phyloP scores from a whole-genome alignment of 148 eudicot genomes.

The Chenopodium quinoa region DNA sequence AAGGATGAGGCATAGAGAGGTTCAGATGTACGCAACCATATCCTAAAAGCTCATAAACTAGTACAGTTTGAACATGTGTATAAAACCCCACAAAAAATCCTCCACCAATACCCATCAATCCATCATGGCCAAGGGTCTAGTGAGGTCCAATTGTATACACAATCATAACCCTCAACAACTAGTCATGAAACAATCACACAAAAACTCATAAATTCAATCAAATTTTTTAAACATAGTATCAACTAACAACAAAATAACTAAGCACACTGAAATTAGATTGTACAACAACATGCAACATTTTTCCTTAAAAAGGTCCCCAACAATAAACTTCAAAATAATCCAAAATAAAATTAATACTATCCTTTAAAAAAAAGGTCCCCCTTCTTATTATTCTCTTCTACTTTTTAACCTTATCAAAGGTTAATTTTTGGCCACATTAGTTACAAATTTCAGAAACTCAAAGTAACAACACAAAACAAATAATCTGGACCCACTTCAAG shows the following conservation, averaged over 20 bases:
- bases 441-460: constrained; percentile 20
- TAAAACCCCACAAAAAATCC: not conserved
- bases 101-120: not conserved
- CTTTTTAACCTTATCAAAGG: constrained; percentile 20
- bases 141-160: not conserved
- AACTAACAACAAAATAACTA: not conserved
- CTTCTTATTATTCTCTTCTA: not conserved
- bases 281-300: constrained; percentile 24
- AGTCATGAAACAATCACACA: not conserved
- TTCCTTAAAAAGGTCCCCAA: constrained; percentile 19
- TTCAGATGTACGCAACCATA: not conserved
- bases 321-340: constrained; percentile 13
- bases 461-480: constrained; percentile 12
- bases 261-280: not conserved
- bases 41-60: not conserved
- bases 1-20: not conserved
- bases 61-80: not conserved
- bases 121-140: not conserved
- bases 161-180: not conserved
- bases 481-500: constrained; percentile 23
- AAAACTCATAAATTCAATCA: not conserved
- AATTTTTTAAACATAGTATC: not conserved
- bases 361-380: constrained; percentile 15
- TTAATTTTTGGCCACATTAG: constrained; percentile 24
- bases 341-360: constrained; percentile 12